A percentile compares a stretch with the other conserved stretches of the same genome.
Conservation (phyloP, 75 land plant genomes). For the Pinus taeda region DNA sequence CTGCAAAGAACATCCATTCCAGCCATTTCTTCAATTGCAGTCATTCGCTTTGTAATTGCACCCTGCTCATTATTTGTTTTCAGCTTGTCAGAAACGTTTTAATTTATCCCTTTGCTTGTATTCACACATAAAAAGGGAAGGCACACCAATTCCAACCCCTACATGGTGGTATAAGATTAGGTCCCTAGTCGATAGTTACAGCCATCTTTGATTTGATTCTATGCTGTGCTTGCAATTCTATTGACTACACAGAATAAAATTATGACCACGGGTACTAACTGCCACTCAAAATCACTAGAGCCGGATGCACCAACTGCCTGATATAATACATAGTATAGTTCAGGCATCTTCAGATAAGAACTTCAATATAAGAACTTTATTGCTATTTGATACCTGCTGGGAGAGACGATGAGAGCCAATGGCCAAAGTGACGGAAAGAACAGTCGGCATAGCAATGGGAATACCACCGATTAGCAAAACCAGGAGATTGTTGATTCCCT, state of each 20-base stretch:
- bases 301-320: too few species aligned
- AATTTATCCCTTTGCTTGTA: background rate
- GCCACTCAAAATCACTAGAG: background rate
- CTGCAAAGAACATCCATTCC: conserved; percentile 67
- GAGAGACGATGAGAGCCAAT: conserved; percentile 79
- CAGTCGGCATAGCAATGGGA: conserved; percentile 81
- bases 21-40: conserved; percentile 82
- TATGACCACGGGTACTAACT: background rate
- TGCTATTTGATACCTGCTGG: conserved; percentile 42
- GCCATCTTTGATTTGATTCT: background rate
- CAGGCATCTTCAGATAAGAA: background rate
- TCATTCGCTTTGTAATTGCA: conserved; percentile 78
- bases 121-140: background rate
- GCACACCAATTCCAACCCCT: background rate
- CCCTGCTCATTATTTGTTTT: conserved; percentile 33
- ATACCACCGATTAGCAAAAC: conserved; percentile 75
- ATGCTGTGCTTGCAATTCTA: background rate
- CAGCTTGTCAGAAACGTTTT: background rate
- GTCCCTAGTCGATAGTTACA: background rate
- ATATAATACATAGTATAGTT: background rate
- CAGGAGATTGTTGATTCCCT: conserved; percentile 66
- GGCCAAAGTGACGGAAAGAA: conserved; percentile 67
- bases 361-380: background rate
- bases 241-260: background rate
- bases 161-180: background rate